phyloP scores from a whole-genome alignment of 2,329 filamentous ascomycete species.

The Fusarium burgessii region DNA sequence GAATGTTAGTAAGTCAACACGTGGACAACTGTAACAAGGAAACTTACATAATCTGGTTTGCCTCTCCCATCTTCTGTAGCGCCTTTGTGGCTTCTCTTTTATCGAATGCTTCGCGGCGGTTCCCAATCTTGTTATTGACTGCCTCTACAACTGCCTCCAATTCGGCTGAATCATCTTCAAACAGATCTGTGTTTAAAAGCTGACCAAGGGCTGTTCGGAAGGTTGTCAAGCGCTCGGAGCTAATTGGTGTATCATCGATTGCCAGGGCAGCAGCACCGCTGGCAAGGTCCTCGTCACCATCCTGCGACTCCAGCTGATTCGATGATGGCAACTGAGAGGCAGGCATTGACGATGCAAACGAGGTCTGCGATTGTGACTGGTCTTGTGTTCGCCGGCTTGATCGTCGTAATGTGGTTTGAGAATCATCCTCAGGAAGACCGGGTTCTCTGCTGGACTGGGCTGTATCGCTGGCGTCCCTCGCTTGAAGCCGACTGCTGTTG shows the following conservation, averaged over 20 bases:
- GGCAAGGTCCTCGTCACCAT: conserved; percentile 59
- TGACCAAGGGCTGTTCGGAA: conserved; percentile 88
- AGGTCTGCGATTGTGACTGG: conserved; percentile 63
- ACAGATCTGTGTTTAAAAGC: conserved; percentile 84
- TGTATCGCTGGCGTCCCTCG: conserved; percentile 43
- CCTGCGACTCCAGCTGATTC: conserved; percentile 56
- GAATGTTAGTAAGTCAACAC: conserved; percentile 34
- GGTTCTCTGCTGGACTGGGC: conserved; percentile 50
- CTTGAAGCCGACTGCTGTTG: conserved; percentile 39
- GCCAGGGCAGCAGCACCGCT: conserved; percentile 56
- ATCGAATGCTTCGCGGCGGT: conserved; percentile 71
- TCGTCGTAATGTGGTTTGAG: conserved; percentile 55
- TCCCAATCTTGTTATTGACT: conserved; percentile 78
- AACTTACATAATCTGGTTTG: conserved; percentile 93
- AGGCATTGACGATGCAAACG: conserved; percentile 83
- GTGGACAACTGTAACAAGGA: neutral
- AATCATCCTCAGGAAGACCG: conserved; percentile 56
- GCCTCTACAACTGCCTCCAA: conserved; percentile 80
- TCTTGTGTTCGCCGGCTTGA: conserved; percentile 56
- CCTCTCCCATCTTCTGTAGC: conserved; percentile 81
- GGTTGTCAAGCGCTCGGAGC: conserved; percentile 71
- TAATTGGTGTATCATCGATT: conserved; percentile 64
- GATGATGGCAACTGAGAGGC: conserved; percentile 74
- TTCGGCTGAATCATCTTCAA: conserved; percentile 85
- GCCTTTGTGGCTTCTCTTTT: conserved; percentile 80